phyloP scores from a whole-genome alignment of 2,329 filamentous ascomycete species.

The Cytospora chrysosperma region DNA sequence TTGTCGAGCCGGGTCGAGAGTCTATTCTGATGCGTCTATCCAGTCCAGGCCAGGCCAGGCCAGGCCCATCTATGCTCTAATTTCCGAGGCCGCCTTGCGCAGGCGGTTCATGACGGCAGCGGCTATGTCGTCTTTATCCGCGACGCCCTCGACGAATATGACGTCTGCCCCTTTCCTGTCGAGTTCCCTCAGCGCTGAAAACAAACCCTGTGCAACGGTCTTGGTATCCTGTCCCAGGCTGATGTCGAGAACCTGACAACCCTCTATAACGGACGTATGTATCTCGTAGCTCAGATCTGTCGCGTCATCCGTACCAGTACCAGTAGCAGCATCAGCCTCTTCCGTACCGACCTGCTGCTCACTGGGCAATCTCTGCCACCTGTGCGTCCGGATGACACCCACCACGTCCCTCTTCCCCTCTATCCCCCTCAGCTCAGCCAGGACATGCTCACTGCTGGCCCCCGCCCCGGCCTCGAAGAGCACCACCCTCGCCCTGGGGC shows the following conservation, averaged over 20 bases:
- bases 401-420: conserved; percentile 34
- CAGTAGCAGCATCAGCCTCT: conserved; percentile 19
- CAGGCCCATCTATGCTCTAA: conserved; percentile 30
- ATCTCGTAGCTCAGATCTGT: conserved; percentile 41
- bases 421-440: conserved; percentile 33
- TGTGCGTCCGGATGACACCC: conserved; percentile 56
- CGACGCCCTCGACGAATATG: conserved; percentile 89
- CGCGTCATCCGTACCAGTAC: conserved; percentile 28
- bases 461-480: conserved; percentile 65
- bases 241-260: conserved; percentile 63
- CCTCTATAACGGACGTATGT: conserved; percentile 30
- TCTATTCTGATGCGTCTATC: conserved; percentile 36
- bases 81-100: conserved; percentile 70
- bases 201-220: conserved; percentile 81
- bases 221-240: conserved; percentile 68
- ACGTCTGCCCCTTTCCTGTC: conserved; percentile 76
- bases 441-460: conserved; percentile 37
- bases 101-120: conserved; percentile 84
- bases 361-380: conserved; percentile 49
- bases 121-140: conserved; percentile 76
- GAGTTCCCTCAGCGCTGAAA: conserved; percentile 81
- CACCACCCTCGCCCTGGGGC: conserved; percentile 81
- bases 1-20: not conserved
- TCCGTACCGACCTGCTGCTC: conserved; percentile 33
- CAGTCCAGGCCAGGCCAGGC: not conserved